Evolutionary conservation across 805 yeast genomes (phyloP).

Genomic region (Kodamaea kaohsiungensis): DNA sequence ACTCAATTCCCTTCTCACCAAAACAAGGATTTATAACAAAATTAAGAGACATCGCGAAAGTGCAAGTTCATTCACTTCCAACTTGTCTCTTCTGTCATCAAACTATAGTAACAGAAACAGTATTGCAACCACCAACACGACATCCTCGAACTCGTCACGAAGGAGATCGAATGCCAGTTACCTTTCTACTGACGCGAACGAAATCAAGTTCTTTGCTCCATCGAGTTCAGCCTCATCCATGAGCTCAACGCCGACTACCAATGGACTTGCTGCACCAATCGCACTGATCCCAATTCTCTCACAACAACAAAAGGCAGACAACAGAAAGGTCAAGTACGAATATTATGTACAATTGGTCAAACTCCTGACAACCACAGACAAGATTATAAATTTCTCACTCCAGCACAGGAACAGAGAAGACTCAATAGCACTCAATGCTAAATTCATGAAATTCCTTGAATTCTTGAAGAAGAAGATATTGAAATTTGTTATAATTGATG

Average conservation of each 20-base stretch:
- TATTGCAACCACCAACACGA: slow-evolving; percentile 21
- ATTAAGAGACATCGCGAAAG: slow-evolving; percentile 40
- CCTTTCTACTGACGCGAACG: slow-evolving; percentile 10
- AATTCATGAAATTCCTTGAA: slow-evolving; percentile 31
- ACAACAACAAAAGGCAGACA: slow-evolving; percentile 28
- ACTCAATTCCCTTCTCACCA: slow-evolving; percentile 26
- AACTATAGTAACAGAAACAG: slow-evolving; percentile 24
- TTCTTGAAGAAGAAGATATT: slow-evolving; percentile 36
- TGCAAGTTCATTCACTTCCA: slow-evolving; percentile 28
- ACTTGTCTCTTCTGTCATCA: slow-evolving; percentile 17
- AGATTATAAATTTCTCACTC: slow-evolving; percentile 12
- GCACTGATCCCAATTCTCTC: slow-evolving; percentile 17
- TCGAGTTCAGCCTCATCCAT: neutral
- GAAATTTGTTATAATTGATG: slow-evolving; percentile 39
- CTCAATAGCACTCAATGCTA: slow-evolving; percentile 11
- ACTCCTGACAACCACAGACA: slow-evolving; percentile 18
- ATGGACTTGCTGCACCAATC: slow-evolving; percentile 6
- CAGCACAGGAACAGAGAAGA: slow-evolving; percentile 11
- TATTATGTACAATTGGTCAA: slow-evolving; percentile 32
- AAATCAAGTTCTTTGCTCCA: slow-evolving; percentile 5
- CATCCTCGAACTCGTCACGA: slow-evolving; percentile 21
- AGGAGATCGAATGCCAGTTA: slow-evolving; percentile 19
- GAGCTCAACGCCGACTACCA: neutral
- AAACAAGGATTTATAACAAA: slow-evolving; percentile 37
- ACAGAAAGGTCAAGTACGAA: slow-evolving; percentile 32